Base-by-base conservation (phyloP, 2,329 filamentous ascomycete species). In the Ilyonectria destructans region DNA sequence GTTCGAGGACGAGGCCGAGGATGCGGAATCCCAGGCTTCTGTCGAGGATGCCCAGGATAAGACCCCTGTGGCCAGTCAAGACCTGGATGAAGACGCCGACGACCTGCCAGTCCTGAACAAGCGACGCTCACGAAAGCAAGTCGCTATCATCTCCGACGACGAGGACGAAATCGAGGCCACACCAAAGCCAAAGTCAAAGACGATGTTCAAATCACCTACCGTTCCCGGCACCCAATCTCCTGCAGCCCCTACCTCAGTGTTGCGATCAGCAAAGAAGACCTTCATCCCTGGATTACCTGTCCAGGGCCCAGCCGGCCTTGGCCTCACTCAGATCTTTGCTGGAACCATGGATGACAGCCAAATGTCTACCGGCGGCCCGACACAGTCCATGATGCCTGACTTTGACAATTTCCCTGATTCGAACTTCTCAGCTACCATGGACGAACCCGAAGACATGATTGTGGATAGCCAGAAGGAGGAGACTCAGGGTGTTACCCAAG, bases 291-390 rank as follows among this genome's bases (percentile, higher is more conserved):
- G 90, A 1, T 82, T 94, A 21, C 88, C 91, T 2, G 85, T 91
- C 4, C 80, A 85, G 23, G 88, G 86, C 0, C 85, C 89, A 23
- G 90, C 89, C 40, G 90, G 90, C 3, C 82, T 97, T 48, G 93
- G 94, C 10, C 86, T 97, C 51, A 97, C 94, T 0, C 95, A 97
- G 75, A 96, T 96, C 69, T 98, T 97, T 78, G 93, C 93, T 6
- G 94, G 94, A 13, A 97, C 95, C 1, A 92, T 98, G 90, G 94
- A 93, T 55, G 90, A 85, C 78, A 89, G 86, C 72, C 87, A 89
- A 73, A 71, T 76, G 65, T 62, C 73, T 19, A 64, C 63, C 33
- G 65, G 69, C n/a, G 79, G 74, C 9, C 80, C 80, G 40, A 82
- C 80, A 1, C 80, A 86, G 19, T 86, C 85, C 7, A 80, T 84